phyloP scores from a whole-genome alignment of 257 asterid genomes.

The Fraxinus pennsylvanica region DNA sequence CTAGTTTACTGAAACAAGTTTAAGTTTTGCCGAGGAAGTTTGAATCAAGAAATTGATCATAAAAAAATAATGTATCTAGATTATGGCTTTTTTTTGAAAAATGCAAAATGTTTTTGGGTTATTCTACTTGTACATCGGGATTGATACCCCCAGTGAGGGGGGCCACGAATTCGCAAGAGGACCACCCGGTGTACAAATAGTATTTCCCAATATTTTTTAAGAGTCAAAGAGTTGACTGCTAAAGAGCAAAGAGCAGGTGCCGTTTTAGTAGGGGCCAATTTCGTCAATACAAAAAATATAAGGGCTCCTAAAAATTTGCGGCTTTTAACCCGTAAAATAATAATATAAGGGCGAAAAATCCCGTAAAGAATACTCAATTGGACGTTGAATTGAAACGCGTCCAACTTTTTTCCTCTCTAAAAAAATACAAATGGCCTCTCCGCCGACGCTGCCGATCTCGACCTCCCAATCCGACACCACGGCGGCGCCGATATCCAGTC shows the following conservation, averaged over 20 bases:
- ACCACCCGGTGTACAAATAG: too few species aligned
- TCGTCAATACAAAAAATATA: background rate
- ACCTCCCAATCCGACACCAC: constrained; percentile 33
- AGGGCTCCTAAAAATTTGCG: background rate
- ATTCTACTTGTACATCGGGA: too few species aligned
- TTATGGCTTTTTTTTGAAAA: too few species aligned
- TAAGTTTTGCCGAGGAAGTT: too few species aligned
- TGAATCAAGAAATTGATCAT: too few species aligned
- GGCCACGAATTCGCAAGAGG: too few species aligned
- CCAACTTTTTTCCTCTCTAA: background rate
- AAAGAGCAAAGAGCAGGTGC: background rate
- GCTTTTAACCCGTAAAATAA: background rate
- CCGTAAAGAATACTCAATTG: background rate
- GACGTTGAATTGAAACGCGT: constrained; percentile 9
- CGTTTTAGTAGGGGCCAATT: background rate
- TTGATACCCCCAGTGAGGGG: too few species aligned
- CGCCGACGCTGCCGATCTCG: constrained; percentile 50
- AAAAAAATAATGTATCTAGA: too few species aligned
- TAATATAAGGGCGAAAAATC: background rate
- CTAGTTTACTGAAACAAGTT: too few species aligned
- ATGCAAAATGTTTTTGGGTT: too few species aligned
- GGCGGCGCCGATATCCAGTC: constrained; percentile 34
- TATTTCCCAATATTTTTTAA: too few species aligned
- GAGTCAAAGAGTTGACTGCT: background rate
- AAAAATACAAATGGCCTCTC: constrained; percentile 34